Base-by-base conservation (phyloP, 192 early-diverging fungal species). In the Backusella psychrophila region DNA sequence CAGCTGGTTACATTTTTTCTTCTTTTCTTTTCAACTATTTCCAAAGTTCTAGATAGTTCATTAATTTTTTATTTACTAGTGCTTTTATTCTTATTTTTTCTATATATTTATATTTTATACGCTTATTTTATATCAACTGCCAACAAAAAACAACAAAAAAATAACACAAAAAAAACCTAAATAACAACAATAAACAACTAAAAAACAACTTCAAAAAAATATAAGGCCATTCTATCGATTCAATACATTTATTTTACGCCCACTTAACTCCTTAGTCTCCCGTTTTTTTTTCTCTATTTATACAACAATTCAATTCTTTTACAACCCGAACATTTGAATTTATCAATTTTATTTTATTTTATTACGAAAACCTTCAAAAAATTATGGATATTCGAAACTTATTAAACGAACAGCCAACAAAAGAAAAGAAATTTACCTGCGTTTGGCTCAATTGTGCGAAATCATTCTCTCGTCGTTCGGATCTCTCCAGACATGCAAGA, bases 401-500 rank as follows among this genome's bases (percentile, higher is more conserved):
- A 65, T 44, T 74, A 63, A 74, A 74, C 53, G 53, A 63, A 12
- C 72, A 56, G 65, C 49, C 31, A 4, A 23, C 39, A 17, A 29
- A 66, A 73, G 82, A 86, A 21, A 79, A 78, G 26, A 83, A 83
- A 15, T 86, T 82, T 41, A 81, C 80, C 35, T 93, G 92, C 76
- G 70, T 74, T 71, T 91, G 89, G 89, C 80, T 38, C 9, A 85
- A 87, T 23, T 93, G 92, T 82, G 79, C 69, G 59, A 93, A 93
- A 81, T 81, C 84, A 41, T 93, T 93, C 78, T 89, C 89, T 44
- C 82, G 92, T 72, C 85, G 88, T 73, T 91, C 89, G 26, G 92
- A 93, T 84, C 85, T 93, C 46, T 89, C 88, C 23, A 82, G 92
- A 69, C 92, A 93, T 80, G 78, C 81, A 73, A 85, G 92, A 56